Base-by-base conservation (phyloP, 2,329 filamentous ascomycete genomes). In the Talaromyces sp. region DNA sequence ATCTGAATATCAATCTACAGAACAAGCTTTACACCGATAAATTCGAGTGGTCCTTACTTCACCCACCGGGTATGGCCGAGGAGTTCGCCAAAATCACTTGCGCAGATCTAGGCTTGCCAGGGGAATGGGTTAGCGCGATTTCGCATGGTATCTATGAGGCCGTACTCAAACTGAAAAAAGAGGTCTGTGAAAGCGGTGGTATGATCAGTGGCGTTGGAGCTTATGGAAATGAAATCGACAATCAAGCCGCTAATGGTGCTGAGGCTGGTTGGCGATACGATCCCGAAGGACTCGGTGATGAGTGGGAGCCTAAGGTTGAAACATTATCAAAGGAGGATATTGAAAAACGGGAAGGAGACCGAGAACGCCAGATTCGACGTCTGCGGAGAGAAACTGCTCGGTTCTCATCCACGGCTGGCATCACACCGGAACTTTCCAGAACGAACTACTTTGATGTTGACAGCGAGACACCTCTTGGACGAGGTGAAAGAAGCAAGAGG, bases 101-200 rank as follows among this genome's bases (percentile, higher is more conserved):
- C 73, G 90, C 92, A 31, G 95, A 99, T 73, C 81, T 99, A 8
- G 93, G 93, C 6, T 81, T 99, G 60, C 84, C 88, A 6, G 92
- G 92, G 52, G 95, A 99, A 78, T 99, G 95, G 92, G 87, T 96
- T 4, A 90, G 92, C 2, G 91, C 92, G 33, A 91, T 99, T 80
- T 91, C 95, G 14, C 93, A 97, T 72, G 95, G 93, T 37, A 98
- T 99, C 69, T 98, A 98, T 76, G 95, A 99, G 76, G 91, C 95
- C 9, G 92, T 96, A 0, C 77, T 98, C 66, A 89, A 91, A 54
- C 80, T 97, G 35, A 98, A 98, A 80, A 99, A 99, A 76, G 95
- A 98, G 72, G 92, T 93, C 0, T 96, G 93, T 71, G 95, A 98
- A 75, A 92, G 92, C 42, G 92, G 92, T 40, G 92, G 92, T 1